Evolutionary conservation across 345 rosid genomes (phyloP), one percentile per base, ranked within the genome.

Genomic region (Citropsis articulata): DNA sequence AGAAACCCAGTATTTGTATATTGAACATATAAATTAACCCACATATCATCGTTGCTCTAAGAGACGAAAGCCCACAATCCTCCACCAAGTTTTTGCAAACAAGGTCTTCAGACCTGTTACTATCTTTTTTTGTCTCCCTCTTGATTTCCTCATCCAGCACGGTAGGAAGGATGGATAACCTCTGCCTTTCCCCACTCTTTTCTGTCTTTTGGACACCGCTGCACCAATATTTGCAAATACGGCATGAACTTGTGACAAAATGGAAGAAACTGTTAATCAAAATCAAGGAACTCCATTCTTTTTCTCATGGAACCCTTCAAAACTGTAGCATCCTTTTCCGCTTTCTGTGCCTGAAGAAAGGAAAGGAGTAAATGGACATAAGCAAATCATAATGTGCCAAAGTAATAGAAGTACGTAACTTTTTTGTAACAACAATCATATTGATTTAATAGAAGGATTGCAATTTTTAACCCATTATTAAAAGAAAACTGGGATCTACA

Each of bases 231-330:
- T 83, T 79, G 87, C 82, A 42, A 75, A 62, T 36, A 77, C 48
- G 55, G 79, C 65, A 50, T 62, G 63, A 72, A 78, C 76, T 75
- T 45, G 8, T 10, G 42, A 56, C 1, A 61, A 71, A 57, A 53
- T 68, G 71, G 33, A 9, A 45, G 55, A 57, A 71, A 55, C 57
- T 53, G 8, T 79, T 78, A 87, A 77, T 90, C 93, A 75, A 90
- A 87, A 83, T 87, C 91, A 78, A 87, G 90, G 76, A 90, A 91
- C 86, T 90, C 91, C 90, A 88, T 88, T 85, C 91, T 80, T 81
- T 86, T 88, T 40, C 89, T 86, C 92, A 88, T 91, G 1, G 90
- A 75, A 53, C 92, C 91, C 83, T 90, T 91, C 13, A 90, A 70
- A 62, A 87, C 81, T 65, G 84, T 81, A 21, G 87, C 93, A 45